phyloP scores from a whole-genome alignment of 2,329 filamentous ascomycete genomes.

The Xylaria sp. region DNA sequence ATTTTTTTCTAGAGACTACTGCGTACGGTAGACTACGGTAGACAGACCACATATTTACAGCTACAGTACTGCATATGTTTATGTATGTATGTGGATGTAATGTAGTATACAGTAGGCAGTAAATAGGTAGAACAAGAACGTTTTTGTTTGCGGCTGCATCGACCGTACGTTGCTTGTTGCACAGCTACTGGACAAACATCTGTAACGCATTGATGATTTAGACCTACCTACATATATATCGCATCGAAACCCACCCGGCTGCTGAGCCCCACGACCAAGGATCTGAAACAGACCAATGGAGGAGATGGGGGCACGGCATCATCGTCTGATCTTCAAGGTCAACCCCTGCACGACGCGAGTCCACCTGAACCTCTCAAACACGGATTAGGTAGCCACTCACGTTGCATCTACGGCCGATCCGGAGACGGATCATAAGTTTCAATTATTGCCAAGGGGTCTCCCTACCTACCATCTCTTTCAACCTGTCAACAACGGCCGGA shows the following conservation, averaged over 20 bases:
- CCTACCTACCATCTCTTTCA: not conserved
- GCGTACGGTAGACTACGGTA: not conserved
- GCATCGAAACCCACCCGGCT: not conserved
- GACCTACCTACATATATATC: not conserved
- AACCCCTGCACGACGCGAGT: constrained; percentile 20
- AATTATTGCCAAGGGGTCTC: constrained; percentile 29
- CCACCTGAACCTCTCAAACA: constrained; percentile 11
- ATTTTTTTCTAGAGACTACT: constrained; percentile 18
- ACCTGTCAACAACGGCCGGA: not conserved
- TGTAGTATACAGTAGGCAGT: not conserved
- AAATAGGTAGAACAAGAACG: not conserved
- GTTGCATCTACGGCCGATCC: constrained; percentile 16
- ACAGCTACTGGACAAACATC: not conserved
- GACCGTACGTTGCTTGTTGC: not conserved
- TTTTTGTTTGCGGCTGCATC: not conserved
- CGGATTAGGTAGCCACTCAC: constrained; percentile 26
- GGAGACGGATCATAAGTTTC: constrained; percentile 31
- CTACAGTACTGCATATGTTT: not conserved
- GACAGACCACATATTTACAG: not conserved
- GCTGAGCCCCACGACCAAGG: constrained; percentile 28
- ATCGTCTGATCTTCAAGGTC: constrained; percentile 40
- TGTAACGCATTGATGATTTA: constrained; percentile 12
- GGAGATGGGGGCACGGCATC: constrained; percentile 32
- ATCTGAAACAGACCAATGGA: constrained; percentile 45
- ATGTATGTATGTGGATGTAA: not conserved